Evolutionary conservation across 352 stramenopile species (phyloP).

Genomic region (Plasmopara viticola): DNA sequence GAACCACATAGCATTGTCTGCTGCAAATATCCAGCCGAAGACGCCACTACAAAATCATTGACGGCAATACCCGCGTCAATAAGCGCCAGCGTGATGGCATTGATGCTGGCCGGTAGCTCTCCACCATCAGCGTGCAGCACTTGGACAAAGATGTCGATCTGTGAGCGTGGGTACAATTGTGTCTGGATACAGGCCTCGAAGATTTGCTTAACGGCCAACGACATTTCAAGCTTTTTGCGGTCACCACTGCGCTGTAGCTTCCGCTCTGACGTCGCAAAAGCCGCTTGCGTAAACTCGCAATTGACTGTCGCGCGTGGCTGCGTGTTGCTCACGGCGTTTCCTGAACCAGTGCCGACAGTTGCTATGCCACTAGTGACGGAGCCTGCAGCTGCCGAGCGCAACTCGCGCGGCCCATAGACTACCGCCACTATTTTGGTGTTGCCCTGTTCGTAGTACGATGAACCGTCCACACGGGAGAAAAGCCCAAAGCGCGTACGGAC

Average conservation of each 20-base stretch:
- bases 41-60: conserved; percentile 88
- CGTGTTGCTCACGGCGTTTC: conserved; percentile 59
- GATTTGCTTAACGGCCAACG: conserved; percentile 87
- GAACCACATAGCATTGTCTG: conserved; percentile 79
- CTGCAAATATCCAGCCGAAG: conserved; percentile 85
- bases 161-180: conserved; percentile 85
- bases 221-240: conserved; percentile 83
- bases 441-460: conserved; percentile 82
- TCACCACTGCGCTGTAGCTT: conserved; percentile 75
- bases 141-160: conserved; percentile 92
- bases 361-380: conserved; percentile 29
- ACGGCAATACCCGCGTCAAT: conserved; percentile 90
- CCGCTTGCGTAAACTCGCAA: conserved; percentile 85
- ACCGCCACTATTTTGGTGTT: conserved; percentile 88
- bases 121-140: conserved; percentile 88
- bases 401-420: conserved; percentile 82
- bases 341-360: conserved; percentile 46
- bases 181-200: conserved; percentile 89
- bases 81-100: conserved; percentile 86
- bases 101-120: conserved; percentile 84
- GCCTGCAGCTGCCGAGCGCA: conserved; percentile 36
- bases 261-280: conserved; percentile 83
- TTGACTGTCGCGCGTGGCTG: conserved; percentile 65
- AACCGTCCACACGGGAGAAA: conserved; percentile 83
- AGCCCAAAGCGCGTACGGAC: conserved; percentile 79